These are phyloP conservation scores for Salix udensis DNA, from an alignment of 345 rosid species.

Conservation along the genomic window DNA sequence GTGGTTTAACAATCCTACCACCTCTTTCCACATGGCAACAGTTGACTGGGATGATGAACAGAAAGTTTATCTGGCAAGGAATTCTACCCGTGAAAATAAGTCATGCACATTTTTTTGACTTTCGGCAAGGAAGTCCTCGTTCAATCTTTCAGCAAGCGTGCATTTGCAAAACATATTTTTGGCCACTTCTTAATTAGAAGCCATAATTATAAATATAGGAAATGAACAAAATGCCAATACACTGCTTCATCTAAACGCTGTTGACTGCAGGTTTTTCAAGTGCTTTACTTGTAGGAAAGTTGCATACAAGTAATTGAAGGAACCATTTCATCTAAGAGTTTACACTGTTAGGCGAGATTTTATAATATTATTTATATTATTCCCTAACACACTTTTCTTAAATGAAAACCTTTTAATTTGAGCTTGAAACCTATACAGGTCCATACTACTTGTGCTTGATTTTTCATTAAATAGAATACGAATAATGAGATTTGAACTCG, in stretches of 20 bases:
- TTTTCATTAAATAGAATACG: no score
- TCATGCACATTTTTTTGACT: slow-evolving; percentile 19
- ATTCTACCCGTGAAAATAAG: background rate
- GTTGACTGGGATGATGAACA: background rate
- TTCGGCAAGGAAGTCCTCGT: background rate
- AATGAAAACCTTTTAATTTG: no score
- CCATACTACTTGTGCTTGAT: no score
- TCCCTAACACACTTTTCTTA: no score
- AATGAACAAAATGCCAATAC: background rate
- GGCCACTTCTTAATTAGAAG: no score
- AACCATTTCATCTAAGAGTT: no score
- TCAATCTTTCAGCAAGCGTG: background rate
- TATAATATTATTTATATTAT: no score
- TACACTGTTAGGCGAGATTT: no score
- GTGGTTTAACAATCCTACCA: background rate
- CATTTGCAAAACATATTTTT: background rate
- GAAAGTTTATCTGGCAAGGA: background rate
- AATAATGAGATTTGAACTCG: no score
- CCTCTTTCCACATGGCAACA: background rate
- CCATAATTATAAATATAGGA: no score
- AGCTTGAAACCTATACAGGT: no score
- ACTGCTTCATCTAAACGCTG: background rate
- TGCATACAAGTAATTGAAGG: background rate
- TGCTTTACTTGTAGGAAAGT: background rate
- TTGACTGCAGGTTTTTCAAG: background rate